phyloP scores from a whole-genome alignment of 2,329 filamentous ascomycete species.

The Chalaropsis thielavioides region DNA sequence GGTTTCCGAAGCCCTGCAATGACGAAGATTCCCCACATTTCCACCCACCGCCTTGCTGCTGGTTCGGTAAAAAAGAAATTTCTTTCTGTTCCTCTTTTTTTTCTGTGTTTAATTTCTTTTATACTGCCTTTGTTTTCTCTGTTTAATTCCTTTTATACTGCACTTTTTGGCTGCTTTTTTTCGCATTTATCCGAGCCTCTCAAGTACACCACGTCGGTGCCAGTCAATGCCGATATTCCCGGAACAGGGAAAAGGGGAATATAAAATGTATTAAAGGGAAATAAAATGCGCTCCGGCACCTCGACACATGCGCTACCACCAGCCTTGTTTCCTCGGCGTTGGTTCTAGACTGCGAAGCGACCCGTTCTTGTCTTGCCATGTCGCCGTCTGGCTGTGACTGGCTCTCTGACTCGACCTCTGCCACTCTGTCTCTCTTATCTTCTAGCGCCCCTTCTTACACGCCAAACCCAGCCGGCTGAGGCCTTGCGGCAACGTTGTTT shows the following conservation, averaged over 20 bases:
- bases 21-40: neutral
- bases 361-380: neutral
- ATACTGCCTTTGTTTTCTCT: neutral
- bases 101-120: neutral
- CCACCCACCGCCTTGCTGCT: neutral
- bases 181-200: too few relatives aligned
- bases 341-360: neutral
- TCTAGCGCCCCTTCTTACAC: neutral
- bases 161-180: neutral
- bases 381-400: too few relatives aligned
- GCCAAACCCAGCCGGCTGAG: too few relatives aligned
- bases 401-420: too few relatives aligned
- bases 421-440: neutral
- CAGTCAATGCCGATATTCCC: too few relatives aligned
- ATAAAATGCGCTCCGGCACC: too few relatives aligned
- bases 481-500: neutral
- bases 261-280: too few relatives aligned
- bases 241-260: too few relatives aligned
- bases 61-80: too few relatives aligned
- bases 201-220: too few relatives aligned
- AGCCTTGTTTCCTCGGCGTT: neutral
- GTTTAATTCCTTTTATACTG: neutral
- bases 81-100: conserved; percentile 5
- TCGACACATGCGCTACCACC: too few relatives aligned
- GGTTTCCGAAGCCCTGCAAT: neutral